Evolutionary conservation across 2,329 filamentous ascomycete species (phyloP), one percentile per base, ranked within the genome.

Genomic region (Phyllosticta ampelicida): DNA sequence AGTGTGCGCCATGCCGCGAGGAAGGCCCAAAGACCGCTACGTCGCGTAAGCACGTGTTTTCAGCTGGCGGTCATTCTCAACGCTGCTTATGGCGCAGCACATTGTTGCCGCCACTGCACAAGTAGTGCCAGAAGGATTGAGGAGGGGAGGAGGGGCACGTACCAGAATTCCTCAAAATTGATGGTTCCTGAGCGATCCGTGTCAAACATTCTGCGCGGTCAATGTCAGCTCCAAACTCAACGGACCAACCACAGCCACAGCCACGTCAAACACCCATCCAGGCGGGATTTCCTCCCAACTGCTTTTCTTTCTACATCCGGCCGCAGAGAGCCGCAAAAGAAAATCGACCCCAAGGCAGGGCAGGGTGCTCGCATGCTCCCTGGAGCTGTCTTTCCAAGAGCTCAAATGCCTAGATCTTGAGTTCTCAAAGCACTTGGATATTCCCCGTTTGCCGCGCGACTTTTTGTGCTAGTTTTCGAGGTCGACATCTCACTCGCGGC

Each of bases 141-240:
- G 10, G 9, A 53, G 49, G 28, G 26, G 36, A 11, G 19, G 20
- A 48, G 10, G 13, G 28, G 20, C 10, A 62, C 68, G 58, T 67
- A 78, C 76, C 91, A 95, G 73, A 99, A 99, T 74, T 97, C 94
- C 63, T 94, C 86, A 72, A 96, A 97, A 61, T 87, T 90, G 71
- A 99, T 95, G 13, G 87, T 88, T 55, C 91, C 90, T 62, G 83
- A 87, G 65, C 89, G 86, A 74, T 96, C 89, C 60, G 87, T 89
- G 75, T 97, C 92, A 75, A 99, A 99, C 94, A 99, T 97, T 69
- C 91, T 68, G 53, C 36, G 36, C 49, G n/a, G 26, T 36, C 23
- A 36, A 36, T 61, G 55, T 55, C 53, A 55, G 53, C 26, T 18
- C n/a, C 20, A 16, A 11, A 11, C 18, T 51, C 49, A 21, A 18